Percentiles rank a stretch among this genome's conserved stretches.
Evolutionary conservation across 2,329 filamentous ascomycete genomes (phyloP).

Genomic region (Lachnellula hyalina): DNA sequence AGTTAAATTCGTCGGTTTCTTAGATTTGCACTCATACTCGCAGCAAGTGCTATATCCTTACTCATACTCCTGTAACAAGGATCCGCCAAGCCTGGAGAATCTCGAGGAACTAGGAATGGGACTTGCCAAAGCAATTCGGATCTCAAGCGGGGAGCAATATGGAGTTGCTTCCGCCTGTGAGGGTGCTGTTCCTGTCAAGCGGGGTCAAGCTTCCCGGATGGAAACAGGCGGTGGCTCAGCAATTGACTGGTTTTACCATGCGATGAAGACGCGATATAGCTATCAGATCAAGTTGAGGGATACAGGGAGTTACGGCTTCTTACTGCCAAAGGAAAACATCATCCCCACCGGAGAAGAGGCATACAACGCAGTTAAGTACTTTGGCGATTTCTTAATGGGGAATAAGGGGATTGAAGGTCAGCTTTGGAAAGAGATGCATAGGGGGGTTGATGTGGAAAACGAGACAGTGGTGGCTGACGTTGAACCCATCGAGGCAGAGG

Average conservation of each 20-base stretch:
- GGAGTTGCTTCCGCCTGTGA: slow-evolving; percentile 82
- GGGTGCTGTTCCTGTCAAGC: slow-evolving; percentile 52
- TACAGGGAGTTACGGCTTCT: slow-evolving; percentile 88
- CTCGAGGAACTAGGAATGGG: slow-evolving; percentile 85
- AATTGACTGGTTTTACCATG: slow-evolving; percentile 93
- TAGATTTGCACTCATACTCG: slow-evolving; percentile 92
- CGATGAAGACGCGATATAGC: slow-evolving; percentile 73
- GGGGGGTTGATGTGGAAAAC: not conserved
- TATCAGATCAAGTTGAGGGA: slow-evolving; percentile 95
- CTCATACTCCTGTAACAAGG: slow-evolving; percentile 71
- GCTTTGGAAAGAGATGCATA: slow-evolving; percentile 17
- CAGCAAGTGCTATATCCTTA: slow-evolving; percentile 94
- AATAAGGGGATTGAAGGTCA: slow-evolving; percentile 59
- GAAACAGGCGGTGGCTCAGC: slow-evolving; percentile 78
- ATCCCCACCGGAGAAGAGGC: slow-evolving; percentile 85
- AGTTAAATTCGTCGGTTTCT: slow-evolving; percentile 72
- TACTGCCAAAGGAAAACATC: slow-evolving; percentile 82
- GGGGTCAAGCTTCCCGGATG: slow-evolving; percentile 43
- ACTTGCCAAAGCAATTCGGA: slow-evolving; percentile 80
- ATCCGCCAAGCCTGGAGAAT: slow-evolving; percentile 84
- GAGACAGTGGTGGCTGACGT: slow-evolving; percentile 1
- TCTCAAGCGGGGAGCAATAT: slow-evolving; percentile 71
- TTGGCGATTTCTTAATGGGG: slow-evolving; percentile 72
- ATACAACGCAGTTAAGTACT: slow-evolving; percentile 74
- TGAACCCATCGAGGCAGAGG: slow-evolving; percentile 3